phyloP scores from a whole-genome alignment of 2,329 filamentous ascomycete genomes.

The Ilyonectria destructans region DNA sequence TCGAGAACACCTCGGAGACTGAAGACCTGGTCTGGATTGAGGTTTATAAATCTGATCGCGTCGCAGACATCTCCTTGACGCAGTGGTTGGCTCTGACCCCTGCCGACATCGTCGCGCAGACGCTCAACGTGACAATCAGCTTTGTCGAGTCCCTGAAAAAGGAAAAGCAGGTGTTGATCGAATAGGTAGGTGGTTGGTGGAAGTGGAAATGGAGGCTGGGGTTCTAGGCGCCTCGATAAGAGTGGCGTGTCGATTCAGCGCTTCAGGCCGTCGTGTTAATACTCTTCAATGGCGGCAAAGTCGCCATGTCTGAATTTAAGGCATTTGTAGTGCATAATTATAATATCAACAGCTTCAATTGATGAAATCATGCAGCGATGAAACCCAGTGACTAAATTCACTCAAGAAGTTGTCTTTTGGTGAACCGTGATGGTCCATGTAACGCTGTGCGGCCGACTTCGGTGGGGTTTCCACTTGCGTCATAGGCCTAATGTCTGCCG shows the following conservation, averaged over 20 bases:
- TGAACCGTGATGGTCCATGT: background rate
- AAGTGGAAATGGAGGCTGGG: background rate
- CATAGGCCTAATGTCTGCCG: background rate
- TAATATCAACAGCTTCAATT: background rate
- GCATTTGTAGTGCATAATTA: conserved; percentile 10
- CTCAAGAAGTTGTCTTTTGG: background rate
- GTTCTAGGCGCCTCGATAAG: background rate
- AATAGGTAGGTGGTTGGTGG: conserved; percentile 18
- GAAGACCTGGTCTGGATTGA: conserved; percentile 79
- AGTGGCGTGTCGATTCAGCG: background rate
- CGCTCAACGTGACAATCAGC: conserved; percentile 71
- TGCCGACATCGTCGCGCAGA: conserved; percentile 72
- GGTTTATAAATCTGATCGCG: conserved; percentile 78
- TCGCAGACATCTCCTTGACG: conserved; percentile 77
- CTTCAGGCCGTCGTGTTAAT: background rate
- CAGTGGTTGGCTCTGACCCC: conserved; percentile 82
- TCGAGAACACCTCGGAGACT: conserved; percentile 77
- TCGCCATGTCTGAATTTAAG: background rate
- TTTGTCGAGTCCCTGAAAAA: conserved; percentile 73
- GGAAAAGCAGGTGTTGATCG: conserved; percentile 73
- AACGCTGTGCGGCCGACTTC: background rate
- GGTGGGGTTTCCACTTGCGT: background rate
- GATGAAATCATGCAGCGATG: background rate
- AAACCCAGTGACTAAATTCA: background rate
- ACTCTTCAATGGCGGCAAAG: conserved; percentile 18